A percentile compares a stretch with the other conserved stretches of the same genome.
phyloP scores from a whole-genome alignment of 352 stramenopile genomes.

The Nothophytophthora sp. region DNA sequence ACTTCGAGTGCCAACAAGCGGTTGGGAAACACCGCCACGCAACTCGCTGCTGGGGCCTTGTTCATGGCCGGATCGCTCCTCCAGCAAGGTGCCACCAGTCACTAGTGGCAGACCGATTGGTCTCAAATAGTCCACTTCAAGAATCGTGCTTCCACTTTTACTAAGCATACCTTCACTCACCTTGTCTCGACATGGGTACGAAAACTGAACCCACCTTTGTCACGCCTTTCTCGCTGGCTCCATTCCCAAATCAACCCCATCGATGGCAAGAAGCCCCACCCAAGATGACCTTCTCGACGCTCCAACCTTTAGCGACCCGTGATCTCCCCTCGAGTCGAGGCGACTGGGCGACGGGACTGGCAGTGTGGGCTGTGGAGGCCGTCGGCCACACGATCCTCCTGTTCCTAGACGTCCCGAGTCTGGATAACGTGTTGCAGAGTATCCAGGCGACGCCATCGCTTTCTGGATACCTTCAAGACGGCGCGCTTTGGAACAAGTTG shows the following conservation, averaged over 20 bases:
- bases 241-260: background rate
- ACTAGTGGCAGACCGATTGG: too few species aligned
- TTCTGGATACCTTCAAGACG: slow-evolving; percentile 27
- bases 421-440: slow-evolving; percentile 16
- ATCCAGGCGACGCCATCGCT: slow-evolving; percentile 15
- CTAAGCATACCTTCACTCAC: background rate
- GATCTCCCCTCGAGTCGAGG: background rate
- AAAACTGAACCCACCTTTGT: background rate
- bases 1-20: too few species aligned
- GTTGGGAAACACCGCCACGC: too few species aligned
- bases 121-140: too few species aligned
- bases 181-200: background rate
- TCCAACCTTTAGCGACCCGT: background rate
- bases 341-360: slow-evolving; percentile 12
- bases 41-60: too few species aligned
- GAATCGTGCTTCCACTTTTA: too few species aligned
- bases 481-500: slow-evolving; percentile 38
- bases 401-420: slow-evolving; percentile 17
- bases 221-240: too few species aligned
- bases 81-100: too few species aligned
- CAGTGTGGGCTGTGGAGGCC: slow-evolving; percentile 32
- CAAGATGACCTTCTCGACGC: slow-evolving; percentile 8
- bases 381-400: slow-evolving; percentile 22
- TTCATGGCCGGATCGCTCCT: too few species aligned
- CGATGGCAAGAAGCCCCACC: background rate